Base-by-base conservation (phyloP, 78 protist species). In the Dictyostelium firmibasis region DNA sequence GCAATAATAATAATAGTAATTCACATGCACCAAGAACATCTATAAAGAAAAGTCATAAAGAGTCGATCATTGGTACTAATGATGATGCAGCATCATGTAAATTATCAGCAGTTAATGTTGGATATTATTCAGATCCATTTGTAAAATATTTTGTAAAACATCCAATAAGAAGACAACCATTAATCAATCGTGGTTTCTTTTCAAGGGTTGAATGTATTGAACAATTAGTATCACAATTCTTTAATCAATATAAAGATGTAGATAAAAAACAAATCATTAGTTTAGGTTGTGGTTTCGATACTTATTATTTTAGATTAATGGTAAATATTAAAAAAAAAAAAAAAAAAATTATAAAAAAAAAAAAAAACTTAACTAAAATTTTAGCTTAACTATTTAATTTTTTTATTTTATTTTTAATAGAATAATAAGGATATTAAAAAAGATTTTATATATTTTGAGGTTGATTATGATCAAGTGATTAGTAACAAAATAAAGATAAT, bases 51-150 rank as follows among this genome's bases (percentile, higher is more conserved):
- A 47, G 38, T 35, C 94, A 89, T 44, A 81, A 43, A 31, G 94
- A 89, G 70, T 81, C 96, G 4, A 88, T 93, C 38, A 93, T 93
- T 18, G 91, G 92, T 4, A 93, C 96, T 4, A 93, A 93, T 72
- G 96, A 93, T 60, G 96, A 93, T 60, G 96, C 96, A 25, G 92
- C 96, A 4, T 64, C 85, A 35, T 93, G 96, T 53, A 93, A 93
- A 84, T 60, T 75, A 47, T 93, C 96, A 64, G 81, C 91, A 4
- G 96, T 93, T 20, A 81, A 85, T 47, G 43, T 81, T 31, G 96
- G 96, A 47, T 93, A 93, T 20, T 93, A 82, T 50, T 76, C 35
- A 36, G 96, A 93, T 67, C 79, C 83, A 14, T 93, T 43, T 86
- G 86, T 93, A 33, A 77, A 75, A 18, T 77, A 86, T 60, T 93